Evolutionary conservation across 2,329 filamentous ascomycete genomes (phyloP).

Genomic region (Rugonectria rugulosa): DNA sequence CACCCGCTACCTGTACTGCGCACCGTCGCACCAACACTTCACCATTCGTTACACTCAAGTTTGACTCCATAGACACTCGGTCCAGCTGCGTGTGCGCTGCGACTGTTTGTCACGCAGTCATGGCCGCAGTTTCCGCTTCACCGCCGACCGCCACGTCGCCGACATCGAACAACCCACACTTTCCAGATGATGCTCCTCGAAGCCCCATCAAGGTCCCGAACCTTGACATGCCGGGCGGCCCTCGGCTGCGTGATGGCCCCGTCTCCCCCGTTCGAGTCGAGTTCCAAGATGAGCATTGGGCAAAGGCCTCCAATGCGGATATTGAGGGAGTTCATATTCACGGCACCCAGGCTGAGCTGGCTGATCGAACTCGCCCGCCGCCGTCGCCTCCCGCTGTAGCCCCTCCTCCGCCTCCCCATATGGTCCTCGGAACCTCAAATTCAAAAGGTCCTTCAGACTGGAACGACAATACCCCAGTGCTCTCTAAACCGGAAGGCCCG

Average conservation of each 20-base stretch:
- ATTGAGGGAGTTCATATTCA: slow-evolving; percentile 53
- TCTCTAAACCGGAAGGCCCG: slow-evolving; percentile 10
- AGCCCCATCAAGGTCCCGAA: slow-evolving; percentile 48
- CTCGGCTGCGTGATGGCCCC: slow-evolving; percentile 59
- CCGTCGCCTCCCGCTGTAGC: slow-evolving; percentile 39
- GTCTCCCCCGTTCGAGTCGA: slow-evolving; percentile 65
- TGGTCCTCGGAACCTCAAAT: slow-evolving; percentile 16
- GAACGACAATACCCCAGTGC: slow-evolving; percentile 11
- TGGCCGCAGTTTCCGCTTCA: slow-evolving; percentile 47
- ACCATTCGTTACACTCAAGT: slow-evolving; percentile 17
- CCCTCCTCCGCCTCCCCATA: slow-evolving; percentile 45
- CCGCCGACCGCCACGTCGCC: slow-evolving; percentile 43
- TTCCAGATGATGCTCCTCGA: slow-evolving; percentile 34
- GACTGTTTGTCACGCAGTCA: slow-evolving; percentile 30
- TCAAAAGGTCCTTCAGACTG: slow-evolving; percentile 22
- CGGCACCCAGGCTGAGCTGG: slow-evolving; percentile 36
- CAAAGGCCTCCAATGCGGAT: slow-evolving; percentile 58
- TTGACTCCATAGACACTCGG: slow-evolving; percentile 7
- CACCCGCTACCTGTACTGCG: slow-evolving; percentile 4
- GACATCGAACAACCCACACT: slow-evolving; percentile 29
- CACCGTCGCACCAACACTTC: slow-evolving; percentile 13
- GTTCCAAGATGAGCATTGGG: slow-evolving; percentile 61
- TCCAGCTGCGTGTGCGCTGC: slow-evolving; percentile 21
- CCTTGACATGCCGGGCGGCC: slow-evolving; percentile 43
- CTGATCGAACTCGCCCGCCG: slow-evolving; percentile 32